Percentiles rank a stretch among this genome's conserved stretches.
Evolutionary conservation across 257 asterid species (phyloP).

Genomic region (Petunia axillaris): DNA sequence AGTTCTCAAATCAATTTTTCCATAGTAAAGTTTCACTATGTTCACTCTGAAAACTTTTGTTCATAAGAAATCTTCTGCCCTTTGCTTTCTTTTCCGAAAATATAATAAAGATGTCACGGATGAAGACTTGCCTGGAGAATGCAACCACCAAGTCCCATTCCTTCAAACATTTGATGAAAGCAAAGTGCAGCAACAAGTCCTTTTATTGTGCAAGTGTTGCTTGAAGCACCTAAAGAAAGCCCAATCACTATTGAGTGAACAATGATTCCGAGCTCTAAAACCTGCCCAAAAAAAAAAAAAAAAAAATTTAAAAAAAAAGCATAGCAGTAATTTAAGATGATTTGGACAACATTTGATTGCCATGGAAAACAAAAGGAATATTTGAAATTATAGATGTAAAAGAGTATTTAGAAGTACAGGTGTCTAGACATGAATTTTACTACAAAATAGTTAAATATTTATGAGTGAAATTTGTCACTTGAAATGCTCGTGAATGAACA

Average conservation of each 20-base stretch:
- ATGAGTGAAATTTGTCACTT: no score
- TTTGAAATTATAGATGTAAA: no score
- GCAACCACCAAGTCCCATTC: slow-evolving; percentile 30
- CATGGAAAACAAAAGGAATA: not conserved
- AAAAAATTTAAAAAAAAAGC: no score
- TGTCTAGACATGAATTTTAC: not conserved
- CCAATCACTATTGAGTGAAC: slow-evolving; percentile 50
- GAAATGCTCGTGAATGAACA: no score
- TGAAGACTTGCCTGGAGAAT: slow-evolving; percentile 43
- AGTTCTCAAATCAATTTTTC: no score
- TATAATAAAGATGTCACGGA: no score
- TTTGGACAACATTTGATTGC: not conserved
- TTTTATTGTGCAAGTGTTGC: slow-evolving; percentile 44
- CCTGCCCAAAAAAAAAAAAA: slow-evolving; percentile 22
- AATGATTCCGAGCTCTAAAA: slow-evolving; percentile 45
- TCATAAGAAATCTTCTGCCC: no score
- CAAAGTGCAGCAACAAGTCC: slow-evolving; percentile 46
- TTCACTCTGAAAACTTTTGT: no score
- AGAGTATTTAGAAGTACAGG: not conserved
- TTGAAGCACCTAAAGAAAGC: slow-evolving; percentile 42
- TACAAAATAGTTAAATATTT: no score
- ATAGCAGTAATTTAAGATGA: not conserved
- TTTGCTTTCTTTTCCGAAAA: no score
- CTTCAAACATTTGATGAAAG: not conserved
- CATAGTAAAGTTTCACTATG: no score